phyloP scores from a whole-genome alignment of 73 alveolate genomes.

The Tetrahymena elliotti region DNA sequence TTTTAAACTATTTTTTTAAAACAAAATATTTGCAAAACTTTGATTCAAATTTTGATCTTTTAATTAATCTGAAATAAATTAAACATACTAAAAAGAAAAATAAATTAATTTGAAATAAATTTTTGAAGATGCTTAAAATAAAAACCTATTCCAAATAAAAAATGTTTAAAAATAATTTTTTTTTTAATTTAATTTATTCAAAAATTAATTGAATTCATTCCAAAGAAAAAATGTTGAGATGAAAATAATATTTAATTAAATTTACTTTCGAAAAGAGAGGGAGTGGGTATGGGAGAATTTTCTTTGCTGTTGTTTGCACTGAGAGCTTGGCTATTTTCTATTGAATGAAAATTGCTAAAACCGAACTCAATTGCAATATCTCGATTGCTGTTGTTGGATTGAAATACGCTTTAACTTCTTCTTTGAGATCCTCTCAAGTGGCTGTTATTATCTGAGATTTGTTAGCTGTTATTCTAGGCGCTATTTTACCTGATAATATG shows the following conservation, averaged over 20 bases:
- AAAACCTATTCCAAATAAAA: no score
- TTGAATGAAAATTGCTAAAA: not conserved
- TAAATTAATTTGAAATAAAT: no score
- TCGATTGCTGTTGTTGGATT: not conserved
- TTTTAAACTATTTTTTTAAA: not conserved
- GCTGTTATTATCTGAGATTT: not conserved
- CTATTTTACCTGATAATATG: not conserved
- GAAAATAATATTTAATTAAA: no score
- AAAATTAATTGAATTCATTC: no score
- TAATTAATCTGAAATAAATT: no score
- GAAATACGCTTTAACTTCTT: not conserved
- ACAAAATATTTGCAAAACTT: no score
- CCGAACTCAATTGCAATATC: not conserved
- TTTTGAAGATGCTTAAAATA: no score
- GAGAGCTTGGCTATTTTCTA: not conserved
- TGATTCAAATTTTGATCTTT: not conserved
- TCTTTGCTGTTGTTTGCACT: not conserved
- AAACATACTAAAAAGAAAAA: no score
- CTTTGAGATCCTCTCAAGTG: not conserved
- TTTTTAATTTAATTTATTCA: no score
- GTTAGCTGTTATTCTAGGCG: not conserved
- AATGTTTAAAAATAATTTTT: no score
- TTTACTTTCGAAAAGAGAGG: not conserved
- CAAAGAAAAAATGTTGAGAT: no score
- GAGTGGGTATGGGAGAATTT: not conserved